These are phyloP conservation scores for Themeda triandra DNA, from an alignment of 176 grass and related monocot genomes.

Conservation along the genomic window DNA sequence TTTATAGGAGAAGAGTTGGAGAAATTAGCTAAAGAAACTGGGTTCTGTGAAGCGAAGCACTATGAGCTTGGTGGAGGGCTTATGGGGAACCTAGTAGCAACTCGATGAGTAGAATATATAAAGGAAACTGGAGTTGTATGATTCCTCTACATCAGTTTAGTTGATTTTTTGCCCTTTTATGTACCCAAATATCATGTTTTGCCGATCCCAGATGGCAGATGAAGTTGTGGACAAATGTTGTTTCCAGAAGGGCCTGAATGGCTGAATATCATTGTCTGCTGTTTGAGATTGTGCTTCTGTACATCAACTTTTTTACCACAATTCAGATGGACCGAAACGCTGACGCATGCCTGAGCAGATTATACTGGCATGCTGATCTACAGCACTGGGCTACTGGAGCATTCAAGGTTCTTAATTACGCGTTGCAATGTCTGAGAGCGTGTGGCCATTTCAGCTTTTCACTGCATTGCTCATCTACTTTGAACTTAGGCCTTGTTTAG, in stretches of 20 bases:
- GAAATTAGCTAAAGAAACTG: conserved; percentile 64
- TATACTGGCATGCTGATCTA: too few species aligned
- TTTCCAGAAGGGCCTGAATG: neutral
- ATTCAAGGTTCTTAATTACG: neutral
- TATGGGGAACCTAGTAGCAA: conserved; percentile 77
- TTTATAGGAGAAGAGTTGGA: conserved; percentile 71
- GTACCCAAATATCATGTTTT: neutral
- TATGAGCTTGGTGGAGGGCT: conserved; percentile 83
- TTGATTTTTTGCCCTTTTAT: neutral
- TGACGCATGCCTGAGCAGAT: too few species aligned
- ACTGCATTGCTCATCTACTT: neutral
- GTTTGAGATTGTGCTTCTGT: neutral
- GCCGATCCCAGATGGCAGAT: neutral
- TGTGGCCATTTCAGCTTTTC: neutral
- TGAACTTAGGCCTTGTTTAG: too few species aligned
- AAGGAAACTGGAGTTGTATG: neutral
- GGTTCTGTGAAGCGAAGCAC: conserved; percentile 67
- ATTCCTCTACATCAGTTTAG: neutral
- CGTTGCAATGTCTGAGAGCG: neutral
- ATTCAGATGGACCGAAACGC: neutral
- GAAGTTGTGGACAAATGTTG: neutral
- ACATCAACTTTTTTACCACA: neutral
- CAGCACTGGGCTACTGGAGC: neutral
- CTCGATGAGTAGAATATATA: conserved; percentile 33
- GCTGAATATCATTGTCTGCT: neutral